Base-by-base conservation (phyloP, 2,329 filamentous ascomycete genomes). In the Monosporascus sp. region DNA sequence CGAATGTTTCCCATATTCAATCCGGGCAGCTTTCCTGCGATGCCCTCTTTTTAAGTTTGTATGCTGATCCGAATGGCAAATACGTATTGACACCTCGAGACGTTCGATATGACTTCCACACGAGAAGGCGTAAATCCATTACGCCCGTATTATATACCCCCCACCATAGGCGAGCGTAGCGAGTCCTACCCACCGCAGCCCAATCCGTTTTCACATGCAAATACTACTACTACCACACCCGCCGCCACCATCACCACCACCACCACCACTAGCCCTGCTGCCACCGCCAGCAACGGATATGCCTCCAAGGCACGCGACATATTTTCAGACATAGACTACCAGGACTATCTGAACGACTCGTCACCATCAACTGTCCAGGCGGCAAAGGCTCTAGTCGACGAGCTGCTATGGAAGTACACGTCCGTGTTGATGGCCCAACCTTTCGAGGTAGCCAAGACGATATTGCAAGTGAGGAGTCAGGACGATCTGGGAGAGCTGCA, bases 391-490 rank as follows among this genome's bases (percentile, higher is more conserved):
- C 74, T 96, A 56, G 67, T 96, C 48, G 91, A 97, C 68, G 87
- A 92, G 69, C 83, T 94, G 59, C 69, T 96, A 70, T 95, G 92
- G 86, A 93, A 94, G 68, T 99, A 99, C 74, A 88, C 87, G 15
- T 91, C 87, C 54, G 86, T 96, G 24, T 72, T 97, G 65, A 86
- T 96, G 68, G 88, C 91, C 51, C 94, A 99, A 73, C 94, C 94
- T 15, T 97, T 99, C 70, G 94, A 97, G 76, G 92, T 97, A 54
- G 91, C 93, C 66, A 97, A 97, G 79, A 94, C 87, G 15, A 83
- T 97, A 52, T 74, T 99, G 62, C 94, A 99, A 73, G 84, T 91
- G 50, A 84, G 79, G 59, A 73, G 71, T 57, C 81, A 85, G 63
- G 80, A 81, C 60, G 76, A 76, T 50, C 62, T 73, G 37, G 75